Conservation (phyloP, 805 yeast genomes). For the Wickerhamomyces ciferrii region DNA sequence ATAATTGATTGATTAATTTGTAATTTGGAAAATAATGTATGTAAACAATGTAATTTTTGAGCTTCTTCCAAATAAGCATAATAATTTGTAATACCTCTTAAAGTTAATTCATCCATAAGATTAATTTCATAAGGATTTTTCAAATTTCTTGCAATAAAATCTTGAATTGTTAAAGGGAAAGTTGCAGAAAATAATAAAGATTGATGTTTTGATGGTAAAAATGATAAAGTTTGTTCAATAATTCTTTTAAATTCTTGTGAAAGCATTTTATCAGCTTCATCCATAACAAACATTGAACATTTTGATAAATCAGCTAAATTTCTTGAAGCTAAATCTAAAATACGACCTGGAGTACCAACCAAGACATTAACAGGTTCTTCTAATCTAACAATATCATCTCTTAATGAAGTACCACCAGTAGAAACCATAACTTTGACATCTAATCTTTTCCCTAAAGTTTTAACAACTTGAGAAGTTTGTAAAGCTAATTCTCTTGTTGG, state of each 20-base stretch:
- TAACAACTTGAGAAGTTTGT: slow-evolving; percentile 96
- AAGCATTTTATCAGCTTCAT: slow-evolving; percentile 97
- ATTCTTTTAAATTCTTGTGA: slow-evolving; percentile 84
- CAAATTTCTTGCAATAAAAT: slow-evolving; percentile 87
- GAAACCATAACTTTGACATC: slow-evolving; percentile 94
- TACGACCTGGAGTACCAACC: slow-evolving; percentile 98
- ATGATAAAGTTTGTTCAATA: slow-evolving; percentile 78
- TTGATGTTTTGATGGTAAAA: slow-evolving; percentile 78
- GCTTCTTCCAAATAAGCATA: slow-evolving; percentile 98
- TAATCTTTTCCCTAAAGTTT: slow-evolving; percentile 91
- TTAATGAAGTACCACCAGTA: slow-evolving; percentile 93
- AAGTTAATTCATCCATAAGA: slow-evolving; percentile 94
- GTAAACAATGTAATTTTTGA: slow-evolving; percentile 92
- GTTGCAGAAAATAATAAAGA: slow-evolving; percentile 91
- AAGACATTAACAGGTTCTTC: slow-evolving; percentile 90
- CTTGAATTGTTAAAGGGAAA: slow-evolving; percentile 90
- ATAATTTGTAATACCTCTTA: slow-evolving; percentile 94
- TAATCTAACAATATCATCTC: slow-evolving; percentile 91
- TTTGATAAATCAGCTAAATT: slow-evolving; percentile 80
- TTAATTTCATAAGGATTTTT: slow-evolving; percentile 92
- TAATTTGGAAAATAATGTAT: slow-evolving; percentile 88
- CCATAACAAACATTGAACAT: slow-evolving; percentile 90
- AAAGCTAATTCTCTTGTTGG: slow-evolving; percentile 98
- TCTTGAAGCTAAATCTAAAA: slow-evolving; percentile 88
- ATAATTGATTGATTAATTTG: slow-evolving; percentile 96